These are phyloP conservation scores for Trichoderma simmonsii DNA, from an alignment of 2,329 filamentous ascomycete genomes.

Conservation along the genomic window DNA sequence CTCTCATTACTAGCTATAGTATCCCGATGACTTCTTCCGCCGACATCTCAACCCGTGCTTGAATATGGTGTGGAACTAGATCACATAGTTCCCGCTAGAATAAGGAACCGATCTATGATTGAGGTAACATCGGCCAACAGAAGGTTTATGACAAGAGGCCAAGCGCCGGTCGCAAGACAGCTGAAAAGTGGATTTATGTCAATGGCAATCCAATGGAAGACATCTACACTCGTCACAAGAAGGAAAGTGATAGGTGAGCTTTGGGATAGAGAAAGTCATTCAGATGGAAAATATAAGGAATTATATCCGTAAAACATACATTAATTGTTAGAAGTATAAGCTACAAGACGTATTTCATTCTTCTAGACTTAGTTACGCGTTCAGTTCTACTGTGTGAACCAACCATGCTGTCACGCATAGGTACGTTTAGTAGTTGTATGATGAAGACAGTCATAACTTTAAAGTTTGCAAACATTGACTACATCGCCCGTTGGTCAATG, in stretches of 20 bases:
- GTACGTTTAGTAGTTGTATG: not conserved
- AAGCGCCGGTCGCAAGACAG: slow-evolving; percentile 44
- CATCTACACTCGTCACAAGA: slow-evolving; percentile 39
- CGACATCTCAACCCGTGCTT: slow-evolving; percentile 31
- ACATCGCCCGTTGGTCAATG: not conserved
- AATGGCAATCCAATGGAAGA: slow-evolving; percentile 41
- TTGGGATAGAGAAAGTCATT: slow-evolving; percentile 33
- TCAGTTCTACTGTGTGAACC: not conserved
- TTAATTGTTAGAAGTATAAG: not conserved
- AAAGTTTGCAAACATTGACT: not conserved
- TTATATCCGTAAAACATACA: not conserved
- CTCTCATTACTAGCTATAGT: slow-evolving; percentile 19
- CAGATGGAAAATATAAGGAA: not conserved
- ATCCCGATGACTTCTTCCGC: slow-evolving; percentile 38
- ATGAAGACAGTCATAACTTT: not conserved
- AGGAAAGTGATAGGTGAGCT: slow-evolving; percentile 37
- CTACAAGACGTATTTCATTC: not conserved
- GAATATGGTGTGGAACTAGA: slow-evolving; percentile 40
- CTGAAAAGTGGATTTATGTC: slow-evolving; percentile 39
- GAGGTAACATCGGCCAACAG: slow-evolving; percentile 45
- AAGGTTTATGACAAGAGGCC: slow-evolving; percentile 40
- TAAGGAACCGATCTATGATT: slow-evolving; percentile 49
- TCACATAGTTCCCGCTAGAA: slow-evolving; percentile 46
- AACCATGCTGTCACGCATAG: not conserved
- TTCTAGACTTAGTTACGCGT: not conserved